Evolutionary conservation across 805 yeast genomes (phyloP), one percentile per base, ranked within the genome.

Genomic region (Candida koratica): DNA sequence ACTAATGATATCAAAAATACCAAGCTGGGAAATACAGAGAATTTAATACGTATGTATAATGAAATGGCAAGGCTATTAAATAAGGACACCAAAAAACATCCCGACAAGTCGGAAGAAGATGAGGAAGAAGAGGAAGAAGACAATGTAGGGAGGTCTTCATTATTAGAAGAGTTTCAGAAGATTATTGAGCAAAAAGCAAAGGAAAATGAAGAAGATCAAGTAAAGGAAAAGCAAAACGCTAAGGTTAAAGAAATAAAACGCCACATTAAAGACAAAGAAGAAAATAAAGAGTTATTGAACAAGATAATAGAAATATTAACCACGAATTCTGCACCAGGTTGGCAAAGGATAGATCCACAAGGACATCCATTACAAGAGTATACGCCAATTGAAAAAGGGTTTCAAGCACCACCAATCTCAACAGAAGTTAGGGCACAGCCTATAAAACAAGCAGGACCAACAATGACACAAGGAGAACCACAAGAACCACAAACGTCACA

Each of bases 11-110:
- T 10, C 23, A 17, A 25, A 2, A 11, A 13, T 14, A 32, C 19
- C 4, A 27, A 25, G 27, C n/a, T n/a, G n/a, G 25, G 20, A 5
- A 23, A 11, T 16, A 11, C 25, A 18, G 33, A 39, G 3, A 36
- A 33, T 19, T 20, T 43, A 22, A 31, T 41, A 10, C 18, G 26
- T 11, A 30, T 44, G 32, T 44, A 44, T 27, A 44, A 44, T 25
- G 47, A 41, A 24, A 44, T 44, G 47, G 47, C 47, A 2, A 42
- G 33, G 10, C 34, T 44, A 15, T 33, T 44, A n/a, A 36, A 44
- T 29, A 41, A 37, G 25, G 38, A 37, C 11, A 27, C 32, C 16
- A 41, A 28, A 26, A 17, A 13, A 11, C 32, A 32, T 25, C 25
- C 25, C 4, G 32, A 16, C 17, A 11, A 25, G 5, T 7, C 13